A percentile compares a stretch with the other conserved stretches of the same genome.
Conservation (phyloP, 805 yeast species). For the Teunomyces atbi region DNA sequence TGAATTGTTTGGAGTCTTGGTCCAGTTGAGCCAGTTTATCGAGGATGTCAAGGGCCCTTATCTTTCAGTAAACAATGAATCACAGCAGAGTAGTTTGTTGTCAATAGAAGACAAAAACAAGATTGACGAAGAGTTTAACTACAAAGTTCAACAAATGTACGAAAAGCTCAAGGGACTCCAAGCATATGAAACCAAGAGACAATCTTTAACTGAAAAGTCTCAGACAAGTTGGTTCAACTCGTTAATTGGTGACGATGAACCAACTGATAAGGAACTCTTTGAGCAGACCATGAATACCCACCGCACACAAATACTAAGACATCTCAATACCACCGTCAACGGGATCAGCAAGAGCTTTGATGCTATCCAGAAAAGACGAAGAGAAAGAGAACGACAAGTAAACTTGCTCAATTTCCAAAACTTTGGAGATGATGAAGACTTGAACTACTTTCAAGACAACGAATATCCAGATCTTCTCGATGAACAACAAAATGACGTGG, state of each 20-base stretch:
- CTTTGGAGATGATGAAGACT: conserved; percentile 31
- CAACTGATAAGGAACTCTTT: conserved; percentile 32
- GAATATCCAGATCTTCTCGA: conserved; percentile 2
- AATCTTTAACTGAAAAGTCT: conserved; percentile 14
- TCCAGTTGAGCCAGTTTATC: conserved; percentile 31
- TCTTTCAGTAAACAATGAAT: conserved; percentile 22
- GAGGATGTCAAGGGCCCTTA: conserved; percentile 33
- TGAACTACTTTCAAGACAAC: neutral
- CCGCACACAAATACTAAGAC: conserved; percentile 49
- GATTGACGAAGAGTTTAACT: conserved; percentile 54
- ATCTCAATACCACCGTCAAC: conserved; percentile 45
- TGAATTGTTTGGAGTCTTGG: conserved; percentile 33
- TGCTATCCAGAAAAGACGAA: conserved; percentile 48
- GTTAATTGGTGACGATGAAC: conserved; percentile 33
- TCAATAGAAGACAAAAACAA: conserved; percentile 50
- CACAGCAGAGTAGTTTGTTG: conserved; percentile 20
- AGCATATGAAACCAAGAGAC: conserved; percentile 51
- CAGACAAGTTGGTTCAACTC: conserved; percentile 10
- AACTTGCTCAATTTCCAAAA: conserved; percentile 41
- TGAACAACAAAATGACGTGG: conserved; percentile 10
- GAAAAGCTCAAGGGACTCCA: conserved; percentile 51
- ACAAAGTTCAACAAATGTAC: conserved; percentile 50
- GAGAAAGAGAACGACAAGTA: conserved; percentile 37
- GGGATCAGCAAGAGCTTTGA: conserved; percentile 45
- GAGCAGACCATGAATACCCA: conserved; percentile 41